Conservation (phyloP, 2,329 filamentous ascomycete genomes). For the Pseudogymnoascus sp. region DNA sequence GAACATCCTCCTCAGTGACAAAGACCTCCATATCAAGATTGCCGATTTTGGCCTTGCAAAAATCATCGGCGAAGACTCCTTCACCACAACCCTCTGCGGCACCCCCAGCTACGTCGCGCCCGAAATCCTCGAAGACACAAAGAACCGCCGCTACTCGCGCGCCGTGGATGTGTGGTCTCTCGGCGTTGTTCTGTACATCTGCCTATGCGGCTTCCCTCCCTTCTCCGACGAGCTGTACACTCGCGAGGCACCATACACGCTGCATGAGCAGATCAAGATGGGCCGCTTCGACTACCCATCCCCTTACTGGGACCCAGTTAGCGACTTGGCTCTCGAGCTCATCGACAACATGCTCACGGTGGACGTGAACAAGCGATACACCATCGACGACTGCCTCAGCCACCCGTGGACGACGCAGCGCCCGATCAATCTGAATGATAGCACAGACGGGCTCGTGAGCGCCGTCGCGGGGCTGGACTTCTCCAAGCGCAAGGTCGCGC, state of each 20-base stretch:
- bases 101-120: slow-evolving; percentile 97
- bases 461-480: slow-evolving; percentile 78
- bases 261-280: slow-evolving; percentile 83
- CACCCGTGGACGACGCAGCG: slow-evolving; percentile 80
- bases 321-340: slow-evolving; percentile 79
- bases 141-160: slow-evolving; percentile 81
- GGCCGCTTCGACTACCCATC: slow-evolving; percentile 91
- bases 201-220: slow-evolving; percentile 90
- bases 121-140: slow-evolving; percentile 79
- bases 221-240: slow-evolving; percentile 91
- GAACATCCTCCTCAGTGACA: slow-evolving; percentile 85
- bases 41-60: slow-evolving; percentile 97
- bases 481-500: slow-evolving; percentile 66
- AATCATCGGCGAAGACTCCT: slow-evolving; percentile 97
- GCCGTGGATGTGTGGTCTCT: slow-evolving; percentile 96
- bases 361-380: slow-evolving; percentile 74
- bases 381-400: slow-evolving; percentile 80
- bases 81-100: slow-evolving; percentile 91
- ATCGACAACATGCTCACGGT: slow-evolving; percentile 95
- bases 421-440: slow-evolving; percentile 61
- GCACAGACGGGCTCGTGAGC: slow-evolving; percentile 86
- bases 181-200: slow-evolving; percentile 97
- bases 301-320: slow-evolving; percentile 88
- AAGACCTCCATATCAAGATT: slow-evolving; percentile 78
- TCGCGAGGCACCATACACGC: slow-evolving; percentile 71